Percentiles rank a stretch among this genome's conserved stretches.
Evolutionary conservation across 2,329 filamentous ascomycete species (phyloP).

Genomic region (Ceratocystis alfenasii): DNA sequence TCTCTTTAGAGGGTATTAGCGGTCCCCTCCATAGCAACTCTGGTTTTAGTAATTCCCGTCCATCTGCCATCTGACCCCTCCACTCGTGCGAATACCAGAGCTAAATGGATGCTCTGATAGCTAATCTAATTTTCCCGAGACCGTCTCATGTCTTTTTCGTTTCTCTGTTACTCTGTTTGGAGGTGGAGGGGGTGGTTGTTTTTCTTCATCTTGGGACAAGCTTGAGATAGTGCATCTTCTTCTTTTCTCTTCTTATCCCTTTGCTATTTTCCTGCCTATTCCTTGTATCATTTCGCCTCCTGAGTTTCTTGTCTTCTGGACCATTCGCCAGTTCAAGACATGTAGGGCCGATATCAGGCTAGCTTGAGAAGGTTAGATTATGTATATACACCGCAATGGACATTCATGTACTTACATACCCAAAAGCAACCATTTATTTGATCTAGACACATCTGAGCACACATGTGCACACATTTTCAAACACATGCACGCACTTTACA

Average conservation of each 20-base stretch:
- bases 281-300: background rate
- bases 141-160: background rate
- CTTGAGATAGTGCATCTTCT: background rate
- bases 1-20: background rate
- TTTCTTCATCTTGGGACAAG: background rate
- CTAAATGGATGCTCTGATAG: background rate
- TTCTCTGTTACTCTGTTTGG: slow-evolving; percentile 1
- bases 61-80: background rate
- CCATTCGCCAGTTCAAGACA: background rate
- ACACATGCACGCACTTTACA: background rate
- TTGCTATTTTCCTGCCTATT: background rate
- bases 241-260: background rate
- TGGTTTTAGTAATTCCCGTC: background rate
- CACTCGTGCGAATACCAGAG: background rate
- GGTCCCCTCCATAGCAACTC: background rate
- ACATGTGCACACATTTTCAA: background rate
- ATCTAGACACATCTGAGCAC: background rate
- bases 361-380: background rate
- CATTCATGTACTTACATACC: slow-evolving; percentile 8
- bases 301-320: background rate
- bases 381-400: slow-evolving; percentile 11
- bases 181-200: background rate
- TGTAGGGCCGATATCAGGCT: background rate
- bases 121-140: background rate
- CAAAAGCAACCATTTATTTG: background rate